These are phyloP conservation scores for Aureobasidium melanogenum DNA, from an alignment of 2,329 filamentous ascomycete genomes.

Conservation along the genomic window DNA sequence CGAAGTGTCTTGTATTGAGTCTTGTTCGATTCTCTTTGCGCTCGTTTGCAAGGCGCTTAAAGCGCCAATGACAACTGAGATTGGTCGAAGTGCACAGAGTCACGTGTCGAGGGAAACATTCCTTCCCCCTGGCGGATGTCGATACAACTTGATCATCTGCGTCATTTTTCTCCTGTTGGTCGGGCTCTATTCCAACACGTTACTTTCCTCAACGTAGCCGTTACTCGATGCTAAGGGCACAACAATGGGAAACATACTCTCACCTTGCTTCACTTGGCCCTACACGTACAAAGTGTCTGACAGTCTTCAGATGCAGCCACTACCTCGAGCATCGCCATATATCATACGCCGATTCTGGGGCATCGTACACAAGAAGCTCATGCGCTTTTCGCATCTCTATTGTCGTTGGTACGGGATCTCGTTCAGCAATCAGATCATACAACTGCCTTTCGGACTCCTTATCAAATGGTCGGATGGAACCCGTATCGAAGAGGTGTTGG, in stretches of 20 bases:
- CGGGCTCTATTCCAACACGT: too few relatives aligned
- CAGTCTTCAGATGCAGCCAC: too few relatives aligned
- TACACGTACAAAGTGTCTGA: neutral
- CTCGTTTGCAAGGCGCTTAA: neutral
- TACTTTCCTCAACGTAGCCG: neutral
- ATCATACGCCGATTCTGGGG: neutral
- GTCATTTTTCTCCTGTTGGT: too few relatives aligned
- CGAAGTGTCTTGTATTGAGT: too few relatives aligned
- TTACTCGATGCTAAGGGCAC: neutral
- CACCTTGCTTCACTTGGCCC: neutral
- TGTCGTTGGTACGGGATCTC: neutral
- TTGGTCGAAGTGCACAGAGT: neutral
- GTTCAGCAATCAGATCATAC: neutral
- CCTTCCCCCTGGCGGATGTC: neutral
- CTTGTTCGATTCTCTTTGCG: too few relatives aligned
- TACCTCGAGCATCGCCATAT: neutral
- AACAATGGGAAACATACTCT: neutral
- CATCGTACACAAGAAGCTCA: neutral
- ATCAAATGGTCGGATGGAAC: neutral
- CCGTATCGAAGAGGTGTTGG: neutral
- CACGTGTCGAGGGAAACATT: neutral
- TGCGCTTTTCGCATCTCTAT: neutral
- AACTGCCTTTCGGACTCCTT: constrained; percentile 13
- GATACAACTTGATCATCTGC: too few relatives aligned
- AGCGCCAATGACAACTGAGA: neutral